phyloP scores from a whole-genome alignment of 768 basidiomycete species.

The Hortiboletus campestris region DNA sequence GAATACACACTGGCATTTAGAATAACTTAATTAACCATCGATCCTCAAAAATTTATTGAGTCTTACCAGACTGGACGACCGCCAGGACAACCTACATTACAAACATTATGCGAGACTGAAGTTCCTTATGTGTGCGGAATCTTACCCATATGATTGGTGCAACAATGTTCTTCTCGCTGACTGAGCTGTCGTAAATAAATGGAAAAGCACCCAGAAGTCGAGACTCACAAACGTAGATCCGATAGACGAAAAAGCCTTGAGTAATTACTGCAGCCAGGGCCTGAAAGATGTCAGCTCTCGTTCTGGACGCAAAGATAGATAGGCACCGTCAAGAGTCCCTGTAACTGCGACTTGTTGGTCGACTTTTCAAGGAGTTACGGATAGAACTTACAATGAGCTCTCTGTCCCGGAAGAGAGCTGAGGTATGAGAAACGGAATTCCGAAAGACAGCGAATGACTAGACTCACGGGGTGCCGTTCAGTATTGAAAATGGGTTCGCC shows the following conservation, averaged over 20 bases:
- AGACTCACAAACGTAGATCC: conserved; percentile 12
- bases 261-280: background rate
- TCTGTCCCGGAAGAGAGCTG: background rate
- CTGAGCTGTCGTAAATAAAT: background rate
- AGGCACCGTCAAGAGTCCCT: conserved; percentile 4
- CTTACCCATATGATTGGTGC: conserved; percentile 11
- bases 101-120: background rate
- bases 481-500: background rate
- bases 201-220: background rate
- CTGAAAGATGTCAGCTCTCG: conserved; percentile 1
- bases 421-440: background rate
- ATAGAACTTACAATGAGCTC: conserved; percentile 8
- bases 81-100: background rate
- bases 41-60: too few species aligned
- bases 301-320: background rate
- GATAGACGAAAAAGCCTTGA: conserved; percentile 13
- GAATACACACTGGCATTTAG: background rate
- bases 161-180: conserved; percentile 3
- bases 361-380: background rate
- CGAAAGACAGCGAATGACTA: background rate
- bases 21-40: background rate
- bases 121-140: background rate
- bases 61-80: conserved; percentile 11
- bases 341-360: conserved; percentile 1
- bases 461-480: background rate